phyloP scores from a whole-genome alignment of 768 basidiomycete species.

The Steccherinum ochraceum region DNA sequence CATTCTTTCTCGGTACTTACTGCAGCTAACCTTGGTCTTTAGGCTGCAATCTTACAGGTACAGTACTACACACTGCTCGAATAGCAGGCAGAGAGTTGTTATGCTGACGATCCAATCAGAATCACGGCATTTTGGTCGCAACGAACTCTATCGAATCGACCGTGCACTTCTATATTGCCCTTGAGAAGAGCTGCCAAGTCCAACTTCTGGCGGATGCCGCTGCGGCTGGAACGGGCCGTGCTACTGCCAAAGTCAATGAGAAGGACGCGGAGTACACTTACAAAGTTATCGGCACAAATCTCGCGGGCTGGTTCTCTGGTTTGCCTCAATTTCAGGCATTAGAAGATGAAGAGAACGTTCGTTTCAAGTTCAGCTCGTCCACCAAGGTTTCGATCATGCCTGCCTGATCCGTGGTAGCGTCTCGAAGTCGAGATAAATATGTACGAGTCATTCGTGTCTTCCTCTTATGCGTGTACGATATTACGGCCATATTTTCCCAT shows the following conservation, averaged over 20 bases:
- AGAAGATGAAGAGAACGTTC: background rate
- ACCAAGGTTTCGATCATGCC: background rate
- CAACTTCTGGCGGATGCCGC: constrained; percentile 20
- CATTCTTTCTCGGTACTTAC: background rate
- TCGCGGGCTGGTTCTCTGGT: background rate
- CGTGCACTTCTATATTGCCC: constrained; percentile 8
- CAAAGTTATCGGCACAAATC: background rate
- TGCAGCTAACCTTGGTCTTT: background rate
- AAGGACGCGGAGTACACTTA: constrained; percentile 13
- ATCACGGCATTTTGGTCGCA: constrained; percentile 11
- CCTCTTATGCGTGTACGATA: background rate
- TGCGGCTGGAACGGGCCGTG: constrained; percentile 10
- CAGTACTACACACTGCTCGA: background rate
- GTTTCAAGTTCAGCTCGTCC: background rate
- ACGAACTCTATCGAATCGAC: constrained; percentile 12
- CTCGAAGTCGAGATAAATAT: background rate
- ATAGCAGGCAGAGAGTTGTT: background rate
- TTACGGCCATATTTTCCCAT: too few relatives aligned
- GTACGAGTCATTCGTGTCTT: background rate
- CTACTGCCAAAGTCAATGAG: constrained; percentile 15
- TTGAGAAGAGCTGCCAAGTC: constrained; percentile 22
- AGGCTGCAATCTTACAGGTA: constrained; percentile 21
- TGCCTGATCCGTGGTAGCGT: background rate
- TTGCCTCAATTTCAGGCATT: background rate
- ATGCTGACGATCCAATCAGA: background rate